Evolutionary conservation across 2,329 filamentous ascomycete species (phyloP).

Genomic region (Geosmithia morbida): DNA sequence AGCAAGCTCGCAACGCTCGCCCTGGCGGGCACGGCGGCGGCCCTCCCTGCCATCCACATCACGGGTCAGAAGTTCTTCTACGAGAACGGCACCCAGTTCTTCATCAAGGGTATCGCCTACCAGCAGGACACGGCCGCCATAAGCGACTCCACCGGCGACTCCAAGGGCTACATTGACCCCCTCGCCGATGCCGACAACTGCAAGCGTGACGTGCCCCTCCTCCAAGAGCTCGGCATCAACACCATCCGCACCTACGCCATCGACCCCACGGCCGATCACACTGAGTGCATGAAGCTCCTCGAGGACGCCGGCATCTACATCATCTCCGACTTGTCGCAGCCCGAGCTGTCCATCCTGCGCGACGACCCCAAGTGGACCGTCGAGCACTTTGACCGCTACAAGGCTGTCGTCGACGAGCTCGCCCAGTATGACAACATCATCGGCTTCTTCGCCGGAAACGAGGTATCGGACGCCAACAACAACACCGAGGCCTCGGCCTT

Average conservation of each 20-base stretch:
- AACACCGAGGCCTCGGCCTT: conserved; percentile 87
- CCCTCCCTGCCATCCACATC: conserved; percentile 46
- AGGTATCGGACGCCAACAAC: conserved; percentile 78
- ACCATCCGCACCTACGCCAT: conserved; percentile 91
- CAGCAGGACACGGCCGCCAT: conserved; percentile 61
- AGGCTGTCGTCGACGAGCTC: conserved; percentile 66
- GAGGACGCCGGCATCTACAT: conserved; percentile 86
- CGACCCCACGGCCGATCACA: conserved; percentile 65
- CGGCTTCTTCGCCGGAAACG: conserved; percentile 97
- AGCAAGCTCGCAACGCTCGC: conserved; percentile 21
- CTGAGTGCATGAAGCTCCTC: conserved; percentile 71
- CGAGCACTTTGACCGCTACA: conserved; percentile 68
- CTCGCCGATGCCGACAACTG: conserved; percentile 59
- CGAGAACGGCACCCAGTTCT: conserved; percentile 54
- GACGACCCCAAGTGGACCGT: conserved; percentile 66
- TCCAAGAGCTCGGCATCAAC: conserved; percentile 73
- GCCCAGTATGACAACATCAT: conserved; percentile 78
- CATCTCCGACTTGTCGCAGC: conserved; percentile 79
- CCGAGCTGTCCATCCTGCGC: conserved; percentile 72
- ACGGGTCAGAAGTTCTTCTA: conserved; percentile 87
- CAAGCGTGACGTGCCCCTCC: conserved; percentile 72
- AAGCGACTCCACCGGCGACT: conserved; percentile 26
- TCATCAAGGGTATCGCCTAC: conserved; percentile 89
- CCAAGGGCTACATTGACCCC: conserved; percentile 59
- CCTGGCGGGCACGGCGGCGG: conserved; percentile 24